Percentiles rank a stretch among this genome's conserved stretches.
phyloP scores from a whole-genome alignment of 2,329 filamentous ascomycete genomes.

The Neocatenulostroma microsporum region DNA sequence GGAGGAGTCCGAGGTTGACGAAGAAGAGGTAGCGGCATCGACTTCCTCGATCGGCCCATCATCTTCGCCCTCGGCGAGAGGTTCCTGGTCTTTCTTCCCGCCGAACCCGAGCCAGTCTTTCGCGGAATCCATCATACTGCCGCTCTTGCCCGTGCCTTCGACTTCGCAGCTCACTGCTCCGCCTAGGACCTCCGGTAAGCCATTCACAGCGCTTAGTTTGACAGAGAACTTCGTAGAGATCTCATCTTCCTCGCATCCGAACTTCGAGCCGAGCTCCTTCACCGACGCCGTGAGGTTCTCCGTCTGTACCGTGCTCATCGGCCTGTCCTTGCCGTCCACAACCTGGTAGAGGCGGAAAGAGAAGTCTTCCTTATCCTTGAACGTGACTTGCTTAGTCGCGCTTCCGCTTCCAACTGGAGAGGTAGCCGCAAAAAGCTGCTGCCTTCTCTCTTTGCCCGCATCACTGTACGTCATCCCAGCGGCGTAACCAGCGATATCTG shows the following conservation, averaged over 20 bases:
- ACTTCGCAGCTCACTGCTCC: slow-evolving; percentile 80
- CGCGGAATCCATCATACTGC: slow-evolving; percentile 80
- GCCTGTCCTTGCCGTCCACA: slow-evolving; percentile 50
- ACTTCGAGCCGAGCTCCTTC: slow-evolving; percentile 67
- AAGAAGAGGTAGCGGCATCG: slow-evolving; percentile 28
- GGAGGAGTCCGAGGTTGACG: slow-evolving; percentile 25
- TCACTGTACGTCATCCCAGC: slow-evolving; percentile 65
- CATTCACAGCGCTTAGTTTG: slow-evolving; percentile 62
- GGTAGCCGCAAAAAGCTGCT: slow-evolving; percentile 73
- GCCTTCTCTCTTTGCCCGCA: slow-evolving; percentile 59
- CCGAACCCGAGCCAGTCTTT: slow-evolving; percentile 96
- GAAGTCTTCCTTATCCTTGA: slow-evolving; percentile 78
- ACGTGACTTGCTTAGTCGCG: slow-evolving; percentile 71
- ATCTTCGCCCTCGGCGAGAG: slow-evolving; percentile 53
- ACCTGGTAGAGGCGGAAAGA: slow-evolving; percentile 72
- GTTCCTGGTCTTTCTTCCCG: slow-evolving; percentile 74
- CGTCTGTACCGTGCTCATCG: slow-evolving; percentile 61
- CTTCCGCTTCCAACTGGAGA: slow-evolving; percentile 57
- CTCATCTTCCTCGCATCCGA: slow-evolving; percentile 66
- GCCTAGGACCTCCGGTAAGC: slow-evolving; percentile 68
- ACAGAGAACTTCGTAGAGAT: slow-evolving; percentile 74
- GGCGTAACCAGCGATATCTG: slow-evolving; percentile 67
- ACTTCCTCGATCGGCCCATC: slow-evolving; percentile 39
- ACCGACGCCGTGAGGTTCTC: slow-evolving; percentile 81
- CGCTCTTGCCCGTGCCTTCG: slow-evolving; percentile 62